Evolutionary conservation across 1,284 basidiomycete species (phyloP).

Genomic region (Lentinula novae-zelandiae): DNA sequence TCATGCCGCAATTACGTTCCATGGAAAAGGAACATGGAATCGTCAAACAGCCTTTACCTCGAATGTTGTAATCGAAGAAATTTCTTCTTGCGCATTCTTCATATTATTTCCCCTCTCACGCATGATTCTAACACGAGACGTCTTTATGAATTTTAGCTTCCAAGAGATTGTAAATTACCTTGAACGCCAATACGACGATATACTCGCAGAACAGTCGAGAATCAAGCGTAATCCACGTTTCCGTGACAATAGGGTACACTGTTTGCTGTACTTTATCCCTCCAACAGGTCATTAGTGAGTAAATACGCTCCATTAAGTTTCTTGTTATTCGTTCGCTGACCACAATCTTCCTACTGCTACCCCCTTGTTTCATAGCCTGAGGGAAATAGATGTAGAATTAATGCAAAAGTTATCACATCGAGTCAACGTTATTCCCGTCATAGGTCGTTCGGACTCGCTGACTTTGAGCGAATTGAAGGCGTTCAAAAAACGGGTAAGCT

Average conservation of each 20-base stretch:
- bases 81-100: no score
- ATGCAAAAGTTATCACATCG: constrained; percentile 92
- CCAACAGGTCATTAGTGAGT: constrained; percentile 62
- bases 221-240: constrained; percentile 99
- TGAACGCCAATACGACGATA: constrained; percentile 98
- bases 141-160: constrained; percentile 52
- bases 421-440: constrained; percentile 97
- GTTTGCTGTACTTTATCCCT: constrained; percentile 94
- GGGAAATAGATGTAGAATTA: constrained; percentile 97
- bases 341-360: neutral
- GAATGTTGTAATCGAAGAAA: no score
- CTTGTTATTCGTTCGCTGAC: neutral
- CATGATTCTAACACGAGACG: neutral
- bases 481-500: constrained; percentile 89
- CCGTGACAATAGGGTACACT: constrained; percentile 93
- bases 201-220: constrained; percentile 94
- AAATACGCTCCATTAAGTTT: no score
- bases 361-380: constrained; percentile 49
- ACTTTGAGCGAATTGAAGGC: constrained; percentile 83
- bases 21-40: neutral
- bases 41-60: neutral
- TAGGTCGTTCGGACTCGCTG: constrained; percentile 93
- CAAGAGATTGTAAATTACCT: constrained; percentile 93
- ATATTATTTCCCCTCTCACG: neutral
- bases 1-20: neutral